Conservation (phyloP, 768 basidiomycete species). For the Boletus pseudo-olivaceus region DNA sequence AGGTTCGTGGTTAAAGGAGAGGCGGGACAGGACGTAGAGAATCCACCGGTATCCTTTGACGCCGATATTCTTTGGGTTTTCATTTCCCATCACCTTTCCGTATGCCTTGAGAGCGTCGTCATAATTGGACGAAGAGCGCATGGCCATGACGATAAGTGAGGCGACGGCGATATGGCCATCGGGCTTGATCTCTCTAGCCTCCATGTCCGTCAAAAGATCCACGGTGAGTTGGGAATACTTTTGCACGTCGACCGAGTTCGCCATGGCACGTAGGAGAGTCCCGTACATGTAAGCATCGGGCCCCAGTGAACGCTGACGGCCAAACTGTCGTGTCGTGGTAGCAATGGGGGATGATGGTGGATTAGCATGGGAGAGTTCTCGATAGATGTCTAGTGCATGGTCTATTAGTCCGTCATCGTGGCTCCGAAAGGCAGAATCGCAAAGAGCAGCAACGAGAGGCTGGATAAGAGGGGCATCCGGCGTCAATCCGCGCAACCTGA, state of each 20-base stretch:
- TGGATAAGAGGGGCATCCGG: slow-evolving; percentile 51
- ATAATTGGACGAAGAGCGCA: slow-evolving; percentile 54
- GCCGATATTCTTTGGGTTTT: slow-evolving; percentile 38
- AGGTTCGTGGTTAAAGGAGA: slow-evolving; percentile 45
- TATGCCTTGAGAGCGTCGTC: slow-evolving; percentile 66
- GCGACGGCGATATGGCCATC: slow-evolving; percentile 44
- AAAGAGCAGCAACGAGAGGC: slow-evolving; percentile 53
- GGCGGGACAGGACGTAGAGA: slow-evolving; percentile 57
- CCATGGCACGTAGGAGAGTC: slow-evolving; percentile 47
- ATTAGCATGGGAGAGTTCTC: slow-evolving; percentile 39
- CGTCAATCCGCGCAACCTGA: slow-evolving; percentile 40
- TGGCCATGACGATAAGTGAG: slow-evolving; percentile 59
- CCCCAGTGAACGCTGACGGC: slow-evolving; percentile 36
- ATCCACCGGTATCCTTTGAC: slow-evolving; percentile 61
- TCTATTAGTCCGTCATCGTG: slow-evolving; percentile 45
- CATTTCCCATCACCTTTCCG: slow-evolving; percentile 32
- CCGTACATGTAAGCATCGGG: slow-evolving; percentile 56
- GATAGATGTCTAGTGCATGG: slow-evolving; percentile 52
- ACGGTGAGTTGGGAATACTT: slow-evolving; percentile 48
- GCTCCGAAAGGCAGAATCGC: slow-evolving; percentile 34
- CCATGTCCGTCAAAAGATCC: slow-evolving; percentile 65
- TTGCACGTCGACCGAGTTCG: slow-evolving; percentile 40
- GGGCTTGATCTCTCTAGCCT: slow-evolving; percentile 42
- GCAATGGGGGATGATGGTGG: slow-evolving; percentile 22
- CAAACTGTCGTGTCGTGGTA: slow-evolving; percentile 15